A percentile compares a stretch with the other conserved stretches of the same genome.
Evolutionary conservation across 2,329 filamentous ascomycete species (phyloP).

Genomic region (Leptodontidium sp.): DNA sequence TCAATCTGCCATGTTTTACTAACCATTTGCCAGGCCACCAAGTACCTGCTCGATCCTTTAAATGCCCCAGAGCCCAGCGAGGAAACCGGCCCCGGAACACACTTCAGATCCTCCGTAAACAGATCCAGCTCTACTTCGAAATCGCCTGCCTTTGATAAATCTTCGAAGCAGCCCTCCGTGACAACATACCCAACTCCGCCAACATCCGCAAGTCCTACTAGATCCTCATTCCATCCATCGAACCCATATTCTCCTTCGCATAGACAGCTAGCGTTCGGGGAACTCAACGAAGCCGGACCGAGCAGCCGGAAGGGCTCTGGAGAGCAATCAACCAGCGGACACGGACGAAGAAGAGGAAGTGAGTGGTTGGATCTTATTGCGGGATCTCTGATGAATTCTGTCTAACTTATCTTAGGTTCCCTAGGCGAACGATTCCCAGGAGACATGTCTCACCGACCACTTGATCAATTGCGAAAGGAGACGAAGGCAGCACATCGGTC

Average conservation of each 20-base stretch:
- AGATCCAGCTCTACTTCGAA: constrained; percentile 35
- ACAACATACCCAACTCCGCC: constrained; percentile 58
- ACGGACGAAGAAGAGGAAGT: constrained; percentile 50
- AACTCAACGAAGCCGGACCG: constrained; percentile 40
- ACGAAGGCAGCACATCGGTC: constrained; percentile 70
- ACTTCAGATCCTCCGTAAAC: constrained; percentile 48
- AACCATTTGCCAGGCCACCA: constrained; percentile 59
- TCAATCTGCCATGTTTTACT: constrained; percentile 23
- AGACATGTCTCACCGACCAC: constrained; percentile 70
- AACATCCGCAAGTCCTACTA: constrained; percentile 61
- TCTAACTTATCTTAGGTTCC: constrained; percentile 48
- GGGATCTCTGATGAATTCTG: neutral
- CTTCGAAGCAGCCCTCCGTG: constrained; percentile 26
- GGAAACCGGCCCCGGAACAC: constrained; percentile 70
- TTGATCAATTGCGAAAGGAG: constrained; percentile 71
- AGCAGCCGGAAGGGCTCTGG: constrained; percentile 32
- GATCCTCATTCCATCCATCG: constrained; percentile 55
- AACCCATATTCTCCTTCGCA: constrained; percentile 50
- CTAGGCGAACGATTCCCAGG: constrained; percentile 67
- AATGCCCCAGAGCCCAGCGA: constrained; percentile 72
- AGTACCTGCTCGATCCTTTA: constrained; percentile 75
- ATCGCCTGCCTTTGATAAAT: constrained; percentile 26
- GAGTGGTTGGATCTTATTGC: constrained; percentile 8
- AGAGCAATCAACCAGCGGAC: constrained; percentile 45
- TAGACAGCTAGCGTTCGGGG: constrained; percentile 42